phyloP scores from a whole-genome alignment of 495 filamentous ascomycete species.

The Aspergillus heteromorphus region DNA sequence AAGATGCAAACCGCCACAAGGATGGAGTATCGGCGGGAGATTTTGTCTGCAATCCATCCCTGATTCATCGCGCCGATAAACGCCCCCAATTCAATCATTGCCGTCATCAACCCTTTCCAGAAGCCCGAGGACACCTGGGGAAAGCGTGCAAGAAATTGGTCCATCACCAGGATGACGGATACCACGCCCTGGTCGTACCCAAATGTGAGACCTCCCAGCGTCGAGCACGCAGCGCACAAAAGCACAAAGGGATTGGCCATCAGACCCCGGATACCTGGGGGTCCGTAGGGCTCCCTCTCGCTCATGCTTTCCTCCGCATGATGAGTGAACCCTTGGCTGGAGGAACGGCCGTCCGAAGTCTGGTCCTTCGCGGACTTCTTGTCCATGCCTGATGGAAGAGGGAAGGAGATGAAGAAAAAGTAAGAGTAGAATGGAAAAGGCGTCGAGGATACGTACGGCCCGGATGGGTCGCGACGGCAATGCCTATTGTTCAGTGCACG shows the following conservation, averaged over 20 bases:
- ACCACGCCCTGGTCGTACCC: slow-evolving; percentile 56
- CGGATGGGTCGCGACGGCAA: background rate
- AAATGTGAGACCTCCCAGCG: slow-evolving; percentile 52
- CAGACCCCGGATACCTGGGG: slow-evolving; percentile 42
- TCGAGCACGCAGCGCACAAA: slow-evolving; percentile 49
- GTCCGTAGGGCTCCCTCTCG: slow-evolving; percentile 42
- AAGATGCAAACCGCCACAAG: slow-evolving; percentile 53
- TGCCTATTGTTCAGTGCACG: background rate
- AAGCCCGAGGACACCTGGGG: slow-evolving; percentile 46
- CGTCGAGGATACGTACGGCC: background rate
- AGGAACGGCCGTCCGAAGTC: background rate
- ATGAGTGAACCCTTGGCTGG: slow-evolving; percentile 31
- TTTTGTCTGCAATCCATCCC: slow-evolving; percentile 55
- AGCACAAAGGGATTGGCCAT: slow-evolving; percentile 46
- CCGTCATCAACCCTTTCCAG: slow-evolving; percentile 55
- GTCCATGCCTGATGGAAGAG: background rate
- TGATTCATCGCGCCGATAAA: slow-evolving; percentile 51
- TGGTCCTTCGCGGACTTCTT: background rate
- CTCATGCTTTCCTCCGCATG: slow-evolving; percentile 37
- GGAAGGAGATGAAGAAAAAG: background rate
- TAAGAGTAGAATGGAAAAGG: background rate
- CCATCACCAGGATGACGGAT: slow-evolving; percentile 52
- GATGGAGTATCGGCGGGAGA: slow-evolving; percentile 53
- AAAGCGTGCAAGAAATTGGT: slow-evolving; percentile 50
- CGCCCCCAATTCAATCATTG: slow-evolving; percentile 57